Evolutionary conservation across 192 early-diverging fungal genomes (phyloP).

Genomic region (Hyaloraphidium curvatum): DNA sequence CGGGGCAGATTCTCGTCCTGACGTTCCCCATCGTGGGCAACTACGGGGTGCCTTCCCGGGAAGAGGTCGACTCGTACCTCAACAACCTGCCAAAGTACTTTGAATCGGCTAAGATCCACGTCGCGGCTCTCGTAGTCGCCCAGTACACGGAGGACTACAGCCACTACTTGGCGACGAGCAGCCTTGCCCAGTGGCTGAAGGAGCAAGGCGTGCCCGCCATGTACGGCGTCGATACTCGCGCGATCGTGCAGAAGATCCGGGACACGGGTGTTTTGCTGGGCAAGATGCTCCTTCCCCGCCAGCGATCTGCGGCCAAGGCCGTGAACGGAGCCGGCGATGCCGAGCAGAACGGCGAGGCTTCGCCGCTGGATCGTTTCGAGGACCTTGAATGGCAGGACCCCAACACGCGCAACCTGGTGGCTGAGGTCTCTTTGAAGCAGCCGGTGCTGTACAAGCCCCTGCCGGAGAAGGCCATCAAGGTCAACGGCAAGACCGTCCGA

Average conservation of each 20-base stretch:
- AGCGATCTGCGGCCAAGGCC: background rate
- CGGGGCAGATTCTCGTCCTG: slow-evolving; percentile 91
- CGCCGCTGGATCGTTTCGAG: no score
- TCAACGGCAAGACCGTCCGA: slow-evolving; percentile 51
- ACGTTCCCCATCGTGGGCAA: slow-evolving; percentile 97
- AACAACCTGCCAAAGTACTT: slow-evolving; percentile 84
- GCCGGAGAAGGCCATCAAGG: slow-evolving; percentile 28
- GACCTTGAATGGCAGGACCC: slow-evolving; percentile 86
- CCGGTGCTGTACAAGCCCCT: slow-evolving; percentile 57
- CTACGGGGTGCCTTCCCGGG: slow-evolving; percentile 88
- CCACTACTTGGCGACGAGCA: slow-evolving; percentile 75
- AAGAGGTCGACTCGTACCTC: slow-evolving; percentile 59
- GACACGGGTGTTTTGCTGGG: slow-evolving; percentile 73
- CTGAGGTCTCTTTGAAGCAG: slow-evolving; percentile 77
- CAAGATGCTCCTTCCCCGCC: slow-evolving; percentile 79
- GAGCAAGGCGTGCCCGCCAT: slow-evolving; percentile 77
- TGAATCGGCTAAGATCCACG: slow-evolving; percentile 86
- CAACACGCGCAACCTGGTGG: slow-evolving; percentile 80
- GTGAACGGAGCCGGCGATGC: slow-evolving; percentile 1
- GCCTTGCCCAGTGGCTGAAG: slow-evolving; percentile 77
- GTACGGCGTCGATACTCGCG: slow-evolving; percentile 89
- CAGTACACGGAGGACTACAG: slow-evolving; percentile 81
- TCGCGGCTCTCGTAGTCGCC: slow-evolving; percentile 80
- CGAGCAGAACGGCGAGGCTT: no score
- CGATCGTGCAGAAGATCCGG: slow-evolving; percentile 92